Percentiles rank a stretch among this genome's conserved stretches.
Evolutionary conservation across 805 yeast genomes (phyloP).

Genomic region (Komagataella pastoris): DNA sequence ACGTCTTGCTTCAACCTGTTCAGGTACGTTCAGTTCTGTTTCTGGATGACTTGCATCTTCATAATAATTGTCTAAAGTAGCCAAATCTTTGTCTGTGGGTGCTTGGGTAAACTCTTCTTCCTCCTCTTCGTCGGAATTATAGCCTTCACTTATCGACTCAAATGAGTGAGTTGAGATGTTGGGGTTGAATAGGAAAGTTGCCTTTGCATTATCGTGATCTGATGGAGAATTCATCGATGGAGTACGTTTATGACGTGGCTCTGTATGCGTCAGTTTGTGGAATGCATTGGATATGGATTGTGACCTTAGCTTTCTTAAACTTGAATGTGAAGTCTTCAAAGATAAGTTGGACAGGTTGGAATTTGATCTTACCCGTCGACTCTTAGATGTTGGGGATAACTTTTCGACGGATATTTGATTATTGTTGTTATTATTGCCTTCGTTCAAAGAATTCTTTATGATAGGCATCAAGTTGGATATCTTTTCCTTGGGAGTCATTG

Average conservation of each 20-base stretch:
- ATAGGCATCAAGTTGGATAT: not conserved
- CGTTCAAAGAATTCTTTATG: not conserved
- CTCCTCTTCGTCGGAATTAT: not conserved
- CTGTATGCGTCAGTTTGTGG: not conserved
- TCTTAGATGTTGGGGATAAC: not conserved
- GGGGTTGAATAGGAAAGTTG: not conserved
- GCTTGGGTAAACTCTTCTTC: not conserved
- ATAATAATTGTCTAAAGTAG: not conserved
- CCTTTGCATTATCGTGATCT: not conserved
- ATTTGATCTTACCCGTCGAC: not conserved
- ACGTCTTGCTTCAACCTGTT: constrained; percentile 5
- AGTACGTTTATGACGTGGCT: not conserved
- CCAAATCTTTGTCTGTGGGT: not conserved
- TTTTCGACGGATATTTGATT: not conserved
- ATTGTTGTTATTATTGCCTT: not conserved
- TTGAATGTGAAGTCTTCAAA: not conserved
- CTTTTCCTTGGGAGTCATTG: not conserved
- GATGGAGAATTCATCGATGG: not conserved
- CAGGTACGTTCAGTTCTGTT: not conserved
- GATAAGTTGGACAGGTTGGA: not conserved
- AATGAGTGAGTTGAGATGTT: not conserved
- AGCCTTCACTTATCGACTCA: not conserved
- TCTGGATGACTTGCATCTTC: not conserved
- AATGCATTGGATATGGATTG: not conserved
- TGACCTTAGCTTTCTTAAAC: not conserved